Evolutionary conservation across 768 basidiomycete species (phyloP).

Genomic region (Kwoniella heveanensis): DNA sequence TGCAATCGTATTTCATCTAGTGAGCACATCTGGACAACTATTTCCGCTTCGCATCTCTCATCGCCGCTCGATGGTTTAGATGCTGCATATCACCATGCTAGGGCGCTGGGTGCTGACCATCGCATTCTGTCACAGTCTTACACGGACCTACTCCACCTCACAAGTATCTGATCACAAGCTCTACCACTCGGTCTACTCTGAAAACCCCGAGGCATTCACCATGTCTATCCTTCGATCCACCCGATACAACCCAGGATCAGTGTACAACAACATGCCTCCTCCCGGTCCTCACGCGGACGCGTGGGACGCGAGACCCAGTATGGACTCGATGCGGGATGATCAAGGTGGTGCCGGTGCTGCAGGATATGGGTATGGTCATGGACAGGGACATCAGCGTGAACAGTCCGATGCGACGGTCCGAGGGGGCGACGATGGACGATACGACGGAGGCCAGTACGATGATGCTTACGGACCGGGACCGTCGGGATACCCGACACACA

Average conservation of each 20-base stretch:
- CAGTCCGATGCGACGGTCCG: slow-evolving; percentile 14
- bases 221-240: slow-evolving; percentile 53
- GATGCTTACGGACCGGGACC: slow-evolving; percentile 25
- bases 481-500: slow-evolving; percentile 6
- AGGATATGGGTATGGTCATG: slow-evolving; percentile 13
- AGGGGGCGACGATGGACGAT: slow-evolving; percentile 25
- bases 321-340: slow-evolving; percentile 42
- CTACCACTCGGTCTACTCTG: slow-evolving; percentile 72
- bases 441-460: slow-evolving; percentile 37
- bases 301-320: slow-evolving; percentile 50
- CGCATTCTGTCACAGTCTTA: slow-evolving; percentile 46
- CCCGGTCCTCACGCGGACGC: slow-evolving; percentile 39
- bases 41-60: background rate
- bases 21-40: slow-evolving; percentile 28
- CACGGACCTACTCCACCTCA: slow-evolving; percentile 68
- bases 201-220: slow-evolving; percentile 55
- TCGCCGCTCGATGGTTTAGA: too few relatives aligned
- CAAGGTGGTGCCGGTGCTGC: slow-evolving; percentile 16
- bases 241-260: slow-evolving; percentile 43
- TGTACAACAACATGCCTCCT: slow-evolving; percentile 31
- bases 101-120: background rate
- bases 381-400: slow-evolving; percentile 15
- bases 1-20: slow-evolving; percentile 66
- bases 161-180: slow-evolving; percentile 80
- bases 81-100: background rate